Evolutionary conservation across 345 rosid genomes (phyloP), one percentile per base, ranked within the genome.

Genomic region (Populus ilicifolia): DNA sequence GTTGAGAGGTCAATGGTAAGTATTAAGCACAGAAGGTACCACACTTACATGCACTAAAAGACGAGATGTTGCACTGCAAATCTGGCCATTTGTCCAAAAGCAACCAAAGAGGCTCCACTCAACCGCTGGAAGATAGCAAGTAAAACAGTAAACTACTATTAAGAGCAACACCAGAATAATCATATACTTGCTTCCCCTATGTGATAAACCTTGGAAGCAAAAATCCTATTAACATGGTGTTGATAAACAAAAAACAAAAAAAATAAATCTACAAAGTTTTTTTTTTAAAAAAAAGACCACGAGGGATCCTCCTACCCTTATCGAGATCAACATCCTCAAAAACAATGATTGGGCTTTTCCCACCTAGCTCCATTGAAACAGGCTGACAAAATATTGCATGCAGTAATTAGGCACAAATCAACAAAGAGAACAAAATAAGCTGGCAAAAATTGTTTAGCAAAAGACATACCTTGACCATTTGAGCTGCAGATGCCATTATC

Each of bases 11-110:
- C 14, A n/a, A 6, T 59, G 64, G 12, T 12, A 59, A 23, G 64
- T 11, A 59, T 59, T 23, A 59, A 10, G 64, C 29, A 59, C 63
- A 59, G 2, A 59, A 27, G 13, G 16, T 25, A 74, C 23, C 33
- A 38, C 25, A 78, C 99, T 88, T 84, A 91, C 98, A 85, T 90
- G 99, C 75, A 96, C 91, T 48, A 94, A 82, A 70, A 96, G 93
- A 52, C 99, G 93, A 59, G 99, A 96, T 85, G 99, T 96, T 78
- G 99, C 98, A 84, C 98, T 92, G 78, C 99, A 94, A 73, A 96
- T 96, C 88, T 96, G 97, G 71, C 99, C 98, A 87, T 91, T 94
- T 70, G 96, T 93, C 91, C 97, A 92, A 85, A 93, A 96, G 91
- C 98, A 93, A 70, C 98, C 98, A 82, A 93, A 92, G 65, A 83